Base-by-base conservation (phyloP, 176 grass and related monocot genomes). In the Bonia amplexicaulis region DNA sequence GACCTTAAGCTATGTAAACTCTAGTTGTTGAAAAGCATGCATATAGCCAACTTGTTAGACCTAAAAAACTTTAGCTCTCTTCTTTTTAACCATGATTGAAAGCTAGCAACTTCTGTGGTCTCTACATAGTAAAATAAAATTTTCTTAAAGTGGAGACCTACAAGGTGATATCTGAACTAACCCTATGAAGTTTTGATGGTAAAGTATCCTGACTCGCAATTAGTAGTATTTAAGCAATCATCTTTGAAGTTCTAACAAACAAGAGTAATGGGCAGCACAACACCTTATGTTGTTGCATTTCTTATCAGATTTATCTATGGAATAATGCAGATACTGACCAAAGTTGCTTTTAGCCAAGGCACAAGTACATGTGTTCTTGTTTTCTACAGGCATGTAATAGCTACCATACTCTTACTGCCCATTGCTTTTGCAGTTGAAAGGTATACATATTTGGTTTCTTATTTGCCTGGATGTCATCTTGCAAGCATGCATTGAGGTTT, bases 381-480 rank as follows among this genome's bases (percentile, higher is more conserved):
- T 66, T 86, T 90, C 67, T 90, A 87, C 71, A 82, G 85, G 45
- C 49, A 90, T 73, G 60, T 71, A 46, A 27, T 87, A 16, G 80
- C 80, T 45, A 53, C 13, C 55, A 16, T 75, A 19, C 41, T 77
- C 68, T 20, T 90, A 20, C 40, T 85, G 3, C 84, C 85, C 6
- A 51, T 76, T 68, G 80, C 85, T 46, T 71, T 90, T 58, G 42
- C 55, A 48, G 44, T 80, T 9, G 85, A 84, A 83, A 91, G 80
- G 89, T 90, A 87, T 26, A 61, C 1, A 55, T 5, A 58, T 75
- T 69, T 68, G 9, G 9, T 66, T 53, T 15, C 66, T 71, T 72
- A 51, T 79, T 71, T 79, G 20, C 22, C 27, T 72, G 6, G 53
- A 62, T 62, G 8, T 72, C 66, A 63, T 52, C 52, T 60, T 20